Base-by-base conservation (phyloP, 345 rosid species). In the Excoecaria cochinchinensis region DNA sequence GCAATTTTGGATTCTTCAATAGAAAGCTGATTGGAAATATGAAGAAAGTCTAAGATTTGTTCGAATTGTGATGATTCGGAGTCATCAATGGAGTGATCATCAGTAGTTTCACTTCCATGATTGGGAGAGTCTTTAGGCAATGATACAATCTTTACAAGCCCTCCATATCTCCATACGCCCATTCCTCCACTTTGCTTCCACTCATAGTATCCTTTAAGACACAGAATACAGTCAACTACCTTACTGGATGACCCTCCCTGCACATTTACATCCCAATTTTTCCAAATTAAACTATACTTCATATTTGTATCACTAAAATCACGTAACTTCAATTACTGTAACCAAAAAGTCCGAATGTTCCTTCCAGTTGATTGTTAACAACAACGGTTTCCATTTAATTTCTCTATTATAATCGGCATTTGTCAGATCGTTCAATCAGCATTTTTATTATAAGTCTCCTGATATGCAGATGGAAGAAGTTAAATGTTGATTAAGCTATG, bases 91-190 rank as follows among this genome's bases (percentile, higher is more conserved):
- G 98, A 93, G 68, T 92, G 98, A 55, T 95, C 98, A 1, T 93
- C 97, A 3, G 90, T 85, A 82, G 89, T 90, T 82, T 91, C 99
- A 66, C 94, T 90, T 58, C 97, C 86, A 48, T 75, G 69, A 86
- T 74, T 57, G 89, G 91, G 83, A n/a, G 94, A 88, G 67, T 80
- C 85, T 81, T 89, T 95, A 1, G 94, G 94, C 16, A 95, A 84
- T 61, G 94, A 85, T 11, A 86, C 89, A 68, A 95, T 95, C 89
- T 89, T 95, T 67, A 95, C 98, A 21, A 91, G 91, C 52, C 99
- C 99, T 67, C 99, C 99, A 72, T 95, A 95, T 69, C 98, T 88
- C 99, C 99, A 95, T 25, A 95, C 88, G 74, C 99, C 99, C 19
- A 86, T 87, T 65, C 96, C 99, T 70, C 99, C 99, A 0, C 94